phyloP scores from a whole-genome alignment of 1,139 yeast genomes.

The Yamadazyma songkhlaensis region DNA sequence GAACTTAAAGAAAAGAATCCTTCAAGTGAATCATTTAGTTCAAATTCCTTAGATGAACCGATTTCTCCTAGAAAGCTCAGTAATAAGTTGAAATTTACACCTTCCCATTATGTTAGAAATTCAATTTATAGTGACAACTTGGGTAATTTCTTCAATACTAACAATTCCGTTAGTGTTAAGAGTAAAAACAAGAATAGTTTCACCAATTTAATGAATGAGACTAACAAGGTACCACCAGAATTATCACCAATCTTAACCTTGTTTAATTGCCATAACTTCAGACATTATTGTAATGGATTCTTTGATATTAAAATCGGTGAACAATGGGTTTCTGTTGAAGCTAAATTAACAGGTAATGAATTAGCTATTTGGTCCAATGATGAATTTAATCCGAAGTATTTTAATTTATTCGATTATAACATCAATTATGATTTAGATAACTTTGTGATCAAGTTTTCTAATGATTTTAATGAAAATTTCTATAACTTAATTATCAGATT shows the following conservation, averaged over 20 bases:
- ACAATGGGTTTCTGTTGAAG: conserved; percentile 40
- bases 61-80: conserved; percentile 12
- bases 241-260: conserved; percentile 41
- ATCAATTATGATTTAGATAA: conserved; percentile 15
- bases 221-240: conserved; percentile 30
- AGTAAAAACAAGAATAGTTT: conserved; percentile 16
- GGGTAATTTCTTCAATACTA: background rate
- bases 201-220: conserved; percentile 19
- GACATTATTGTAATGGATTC: conserved; percentile 36
- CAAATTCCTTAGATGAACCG: conserved; percentile 7
- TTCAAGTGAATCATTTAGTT: conserved; percentile 3
- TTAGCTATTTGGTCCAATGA: conserved; percentile 43
- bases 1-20: background rate
- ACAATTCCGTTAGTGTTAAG: conserved; percentile 8
- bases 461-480: conserved; percentile 35
- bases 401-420: conserved; percentile 44
- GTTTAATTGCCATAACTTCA: conserved; percentile 39
- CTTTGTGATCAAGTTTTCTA: conserved; percentile 32
- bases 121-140: conserved; percentile 17
- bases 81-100: conserved; percentile 33
- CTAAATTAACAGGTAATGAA: conserved; percentile 51
- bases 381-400: conserved; percentile 45
- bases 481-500: conserved; percentile 34
- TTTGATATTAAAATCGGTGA: conserved; percentile 23
- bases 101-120: conserved; percentile 39